Conservation (phyloP, 106 monocot species). For the Dendrobium officinale region DNA sequence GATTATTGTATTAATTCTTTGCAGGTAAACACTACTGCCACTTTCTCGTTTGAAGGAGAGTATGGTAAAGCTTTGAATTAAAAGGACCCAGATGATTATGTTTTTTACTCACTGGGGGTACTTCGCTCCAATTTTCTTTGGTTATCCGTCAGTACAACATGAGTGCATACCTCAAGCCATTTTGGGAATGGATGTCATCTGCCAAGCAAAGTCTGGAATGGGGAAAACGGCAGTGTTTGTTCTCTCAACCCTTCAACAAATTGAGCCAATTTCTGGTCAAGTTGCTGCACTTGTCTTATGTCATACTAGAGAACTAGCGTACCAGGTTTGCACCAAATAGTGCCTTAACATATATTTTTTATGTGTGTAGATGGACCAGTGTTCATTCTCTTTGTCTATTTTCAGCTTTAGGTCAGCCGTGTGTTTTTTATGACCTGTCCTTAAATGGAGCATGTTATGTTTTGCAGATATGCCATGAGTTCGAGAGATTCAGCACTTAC, state of each 20-base stretch:
- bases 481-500: conserved; percentile 96
- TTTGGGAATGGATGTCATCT: conserved; percentile 99
- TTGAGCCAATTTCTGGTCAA: conserved; percentile 92
- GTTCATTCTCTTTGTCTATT: not conserved
- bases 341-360: not conserved
- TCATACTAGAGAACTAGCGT: conserved; percentile 94
- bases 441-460: not conserved
- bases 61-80: conserved; percentile 77
- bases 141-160: conserved; percentile 96
- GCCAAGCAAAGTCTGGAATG: conserved; percentile 99
- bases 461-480: conserved; percentile 94
- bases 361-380: not conserved
- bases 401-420: not conserved
- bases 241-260: conserved; percentile 92
- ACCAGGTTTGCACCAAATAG: conserved; percentile 52
- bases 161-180: conserved; percentile 99
- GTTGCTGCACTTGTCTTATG: conserved; percentile 92
- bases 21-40: conserved; percentile 81
- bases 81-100: conserved; percentile 63
- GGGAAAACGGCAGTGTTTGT: conserved; percentile 99
- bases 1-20: not conserved
- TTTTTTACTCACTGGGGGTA: conserved; percentile 79
- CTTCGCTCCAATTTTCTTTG: conserved; percentile 91
- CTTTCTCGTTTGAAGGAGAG: conserved; percentile 59
- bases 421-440: not conserved